Evolutionary conservation across 106 monocot species (phyloP).

Genomic region (Dendrobium nobile): DNA sequence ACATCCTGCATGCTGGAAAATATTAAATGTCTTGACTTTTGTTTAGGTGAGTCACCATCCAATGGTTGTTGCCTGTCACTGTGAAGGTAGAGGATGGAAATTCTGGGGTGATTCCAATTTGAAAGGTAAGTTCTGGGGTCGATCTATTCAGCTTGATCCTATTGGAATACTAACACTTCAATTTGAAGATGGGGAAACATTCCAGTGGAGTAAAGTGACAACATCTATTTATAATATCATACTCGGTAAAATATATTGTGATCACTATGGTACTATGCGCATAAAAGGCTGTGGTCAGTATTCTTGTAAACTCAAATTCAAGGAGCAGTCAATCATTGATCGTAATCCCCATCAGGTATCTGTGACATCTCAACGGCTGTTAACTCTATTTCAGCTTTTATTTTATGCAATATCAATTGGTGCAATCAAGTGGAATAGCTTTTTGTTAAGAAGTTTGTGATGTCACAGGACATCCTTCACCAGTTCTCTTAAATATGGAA

Average conservation of each 20-base stretch:
- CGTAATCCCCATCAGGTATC: constrained; percentile 90
- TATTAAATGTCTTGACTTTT: background rate
- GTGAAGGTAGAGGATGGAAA: constrained; percentile 91
- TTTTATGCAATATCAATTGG: background rate
- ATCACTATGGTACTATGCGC: constrained; percentile 96
- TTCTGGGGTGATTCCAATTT: constrained; percentile 95
- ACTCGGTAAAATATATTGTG: constrained; percentile 91
- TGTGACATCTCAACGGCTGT: background rate
- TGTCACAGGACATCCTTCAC: background rate
- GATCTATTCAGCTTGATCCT: constrained; percentile 95
- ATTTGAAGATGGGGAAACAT: constrained; percentile 89
- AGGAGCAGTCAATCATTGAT: constrained; percentile 94
- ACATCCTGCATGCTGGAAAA: background rate
- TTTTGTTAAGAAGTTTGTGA: background rate
- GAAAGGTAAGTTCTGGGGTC: constrained; percentile 94
- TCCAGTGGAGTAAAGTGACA: constrained; percentile 97
- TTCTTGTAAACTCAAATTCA: constrained; percentile 94
- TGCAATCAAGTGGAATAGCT: background rate
- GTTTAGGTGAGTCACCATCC: constrained; percentile 96
- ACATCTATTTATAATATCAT: constrained; percentile 96
- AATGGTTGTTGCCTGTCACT: constrained; percentile 93
- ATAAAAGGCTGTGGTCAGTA: constrained; percentile 79
- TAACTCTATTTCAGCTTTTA: background rate
- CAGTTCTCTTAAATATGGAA: background rate
- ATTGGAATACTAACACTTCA: constrained; percentile 78